Percentiles rank a stretch among this genome's conserved stretches.
Conservation (phyloP, 2,329 filamentous ascomycete species). For the Atkinsonella texensis region DNA sequence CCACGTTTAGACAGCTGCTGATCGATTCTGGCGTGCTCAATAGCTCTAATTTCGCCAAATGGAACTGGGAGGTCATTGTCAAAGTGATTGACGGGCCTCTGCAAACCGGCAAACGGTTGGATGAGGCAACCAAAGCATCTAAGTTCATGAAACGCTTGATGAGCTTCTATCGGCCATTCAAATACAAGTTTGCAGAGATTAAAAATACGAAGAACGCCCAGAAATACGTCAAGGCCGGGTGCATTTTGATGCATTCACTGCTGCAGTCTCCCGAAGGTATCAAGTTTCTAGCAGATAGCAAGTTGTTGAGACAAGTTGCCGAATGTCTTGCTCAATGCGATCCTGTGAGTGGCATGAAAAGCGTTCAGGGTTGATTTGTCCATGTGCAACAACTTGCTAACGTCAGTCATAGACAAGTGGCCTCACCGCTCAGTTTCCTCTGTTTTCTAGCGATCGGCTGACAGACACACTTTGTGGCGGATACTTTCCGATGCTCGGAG, state of each 20-base stretch:
- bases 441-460: conserved; percentile 80
- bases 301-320: conserved; percentile 82
- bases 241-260: conserved; percentile 74
- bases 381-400: conserved; percentile 7
- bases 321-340: conserved; percentile 95
- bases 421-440: conserved; percentile 68
- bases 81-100: conserved; percentile 87
- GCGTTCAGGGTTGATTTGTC: neutral
- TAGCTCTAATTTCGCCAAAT: conserved; percentile 84
- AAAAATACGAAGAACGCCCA: conserved; percentile 88
- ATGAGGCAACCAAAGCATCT: conserved; percentile 86
- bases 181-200: conserved; percentile 84
- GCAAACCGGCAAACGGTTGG: conserved; percentile 78
- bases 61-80: conserved; percentile 93
- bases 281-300: conserved; percentile 80
- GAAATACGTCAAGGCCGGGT: conserved; percentile 84
- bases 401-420: conserved; percentile 44
- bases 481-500: conserved; percentile 87
- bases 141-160: conserved; percentile 94
- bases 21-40: conserved; percentile 77
- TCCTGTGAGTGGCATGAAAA: conserved; percentile 42
- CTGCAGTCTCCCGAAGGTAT: conserved; percentile 77
- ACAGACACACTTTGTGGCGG: conserved; percentile 80
- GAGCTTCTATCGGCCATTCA: conserved; percentile 94
- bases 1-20: conserved; percentile 50